Percentiles rank a stretch among this genome's conserved stretches.
Conservation (phyloP, 2,329 filamentous ascomycete genomes). For the Fulvia fulva region DNA sequence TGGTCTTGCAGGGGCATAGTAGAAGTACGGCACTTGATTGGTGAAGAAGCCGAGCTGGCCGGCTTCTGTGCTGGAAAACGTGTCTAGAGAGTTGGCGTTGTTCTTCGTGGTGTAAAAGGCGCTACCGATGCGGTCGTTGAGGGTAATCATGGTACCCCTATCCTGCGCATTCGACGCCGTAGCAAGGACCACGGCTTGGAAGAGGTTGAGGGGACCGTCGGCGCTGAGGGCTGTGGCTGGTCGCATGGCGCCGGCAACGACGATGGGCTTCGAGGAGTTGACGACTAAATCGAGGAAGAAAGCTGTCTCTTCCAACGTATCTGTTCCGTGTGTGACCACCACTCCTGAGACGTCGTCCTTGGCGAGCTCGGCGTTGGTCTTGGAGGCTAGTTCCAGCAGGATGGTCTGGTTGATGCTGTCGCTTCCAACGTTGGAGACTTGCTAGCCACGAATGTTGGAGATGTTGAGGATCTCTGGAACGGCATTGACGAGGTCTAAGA, state of each 20-base stretch:
- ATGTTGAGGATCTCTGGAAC: slow-evolving; percentile 54
- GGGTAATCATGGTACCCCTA: slow-evolving; percentile 56
- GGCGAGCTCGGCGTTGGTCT: slow-evolving; percentile 49
- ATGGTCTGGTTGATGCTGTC: slow-evolving; percentile 46
- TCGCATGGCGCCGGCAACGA: slow-evolving; percentile 60
- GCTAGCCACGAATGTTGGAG: slow-evolving; percentile 52
- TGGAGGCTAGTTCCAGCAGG: slow-evolving; percentile 46
- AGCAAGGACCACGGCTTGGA: slow-evolving; percentile 57
- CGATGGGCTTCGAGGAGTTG: slow-evolving; percentile 55
- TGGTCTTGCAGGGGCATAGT: slow-evolving; percentile 51
- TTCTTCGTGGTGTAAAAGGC: slow-evolving; percentile 60
- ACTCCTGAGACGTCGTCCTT: slow-evolving; percentile 43
- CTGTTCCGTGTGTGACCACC: slow-evolving; percentile 63
- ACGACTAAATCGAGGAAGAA: slow-evolving; percentile 60
- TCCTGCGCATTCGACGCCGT: slow-evolving; percentile 42
- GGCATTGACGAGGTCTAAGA: slow-evolving; percentile 51
- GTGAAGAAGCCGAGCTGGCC: slow-evolving; percentile 57
- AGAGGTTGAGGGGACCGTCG: slow-evolving; percentile 60
- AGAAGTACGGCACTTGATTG: slow-evolving; percentile 58
- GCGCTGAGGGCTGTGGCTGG: slow-evolving; percentile 60
- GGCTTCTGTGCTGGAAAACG: slow-evolving; percentile 56
- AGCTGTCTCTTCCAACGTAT: slow-evolving; percentile 61
- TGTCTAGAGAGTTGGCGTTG: slow-evolving; percentile 60
- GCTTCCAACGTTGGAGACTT: slow-evolving; percentile 36
- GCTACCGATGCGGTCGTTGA: slow-evolving; percentile 59